phyloP scores from a whole-genome alignment of 768 basidiomycete genomes.

The Lactifluus hygrophoroides region DNA sequence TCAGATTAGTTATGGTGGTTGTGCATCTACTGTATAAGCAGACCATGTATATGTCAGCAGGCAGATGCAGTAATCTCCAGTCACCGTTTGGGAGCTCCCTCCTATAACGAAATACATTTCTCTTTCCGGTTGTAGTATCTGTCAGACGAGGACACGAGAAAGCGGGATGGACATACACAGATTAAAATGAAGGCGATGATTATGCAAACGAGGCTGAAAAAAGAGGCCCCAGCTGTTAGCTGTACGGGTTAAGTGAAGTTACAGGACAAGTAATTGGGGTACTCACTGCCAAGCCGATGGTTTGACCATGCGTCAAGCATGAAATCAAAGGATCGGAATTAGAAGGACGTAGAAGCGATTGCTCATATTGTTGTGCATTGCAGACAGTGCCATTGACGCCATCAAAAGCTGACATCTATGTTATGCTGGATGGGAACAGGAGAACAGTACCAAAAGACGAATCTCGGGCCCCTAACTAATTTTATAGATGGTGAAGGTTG shows the following conservation, averaged over 20 bases:
- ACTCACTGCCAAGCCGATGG: constrained; percentile 31
- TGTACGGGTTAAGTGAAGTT: constrained; percentile 8
- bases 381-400: constrained; percentile 10
- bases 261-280: neutral
- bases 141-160: neutral
- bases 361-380: neutral
- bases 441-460: too few species aligned
- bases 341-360: neutral
- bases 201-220: constrained; percentile 1
- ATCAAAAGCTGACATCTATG: neutral
- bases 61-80: constrained; percentile 27
- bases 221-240: constrained; percentile 30
- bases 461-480: too few species aligned
- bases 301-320: constrained; percentile 30
- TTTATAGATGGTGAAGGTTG: too few species aligned
- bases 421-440: too few species aligned
- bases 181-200: neutral
- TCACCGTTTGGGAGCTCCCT: neutral
- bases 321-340: neutral
- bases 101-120: constrained; percentile 6
- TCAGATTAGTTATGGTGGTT: constrained; percentile 1
- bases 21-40: neutral
- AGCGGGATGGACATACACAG: neutral
- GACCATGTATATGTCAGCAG: constrained; percentile 37
- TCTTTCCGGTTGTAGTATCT: neutral